These are phyloP conservation scores for Novymonas esmeraldas DNA, from an alignment of 208 protist genomes.

Conservation along the genomic window DNA sequence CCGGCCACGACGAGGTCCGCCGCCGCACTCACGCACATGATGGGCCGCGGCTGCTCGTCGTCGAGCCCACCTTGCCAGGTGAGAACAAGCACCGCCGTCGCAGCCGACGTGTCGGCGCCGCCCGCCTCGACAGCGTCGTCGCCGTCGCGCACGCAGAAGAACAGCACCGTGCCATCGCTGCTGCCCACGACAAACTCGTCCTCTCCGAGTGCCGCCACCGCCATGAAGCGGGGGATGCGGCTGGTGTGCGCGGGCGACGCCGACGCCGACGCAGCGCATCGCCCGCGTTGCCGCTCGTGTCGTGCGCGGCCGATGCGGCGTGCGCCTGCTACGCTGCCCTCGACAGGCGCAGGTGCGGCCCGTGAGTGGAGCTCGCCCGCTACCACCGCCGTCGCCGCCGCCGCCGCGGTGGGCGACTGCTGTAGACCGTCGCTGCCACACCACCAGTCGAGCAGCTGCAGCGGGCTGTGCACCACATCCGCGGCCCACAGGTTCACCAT, in stretches of 20 bases:
- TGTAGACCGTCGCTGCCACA: constrained; percentile 1
- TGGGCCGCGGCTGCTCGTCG: constrained; percentile 33
- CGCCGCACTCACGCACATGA: constrained; percentile 35
- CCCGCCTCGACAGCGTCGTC: too few relatives aligned
- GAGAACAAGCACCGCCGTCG: too few relatives aligned
- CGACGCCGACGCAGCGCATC: neutral
- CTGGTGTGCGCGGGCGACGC: constrained; percentile 21
- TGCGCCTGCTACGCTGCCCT: neutral
- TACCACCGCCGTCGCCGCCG: neutral
- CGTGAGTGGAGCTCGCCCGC: too few relatives aligned
- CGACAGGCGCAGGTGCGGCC: too few relatives aligned
- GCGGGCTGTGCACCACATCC: neutral
- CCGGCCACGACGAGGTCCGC: constrained; percentile 39
- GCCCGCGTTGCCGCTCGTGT: constrained; percentile 16
- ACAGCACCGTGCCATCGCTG: constrained; percentile 63
- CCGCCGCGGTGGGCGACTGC: neutral
- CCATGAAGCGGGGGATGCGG: constrained; percentile 62
- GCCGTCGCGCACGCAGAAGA: constrained; percentile 21
- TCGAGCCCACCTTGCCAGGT: constrained; percentile 26
- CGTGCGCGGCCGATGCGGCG: neutral
- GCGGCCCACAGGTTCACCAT: constrained; percentile 30
- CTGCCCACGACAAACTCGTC: constrained; percentile 49
- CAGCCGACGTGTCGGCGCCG: too few relatives aligned
- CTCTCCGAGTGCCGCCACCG: constrained; percentile 32
- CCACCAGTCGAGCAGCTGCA: constrained; percentile 34